These are phyloP conservation scores for Fistulinella cinereoalba DNA, from an alignment of 1,284 basidiomycete genomes.

Conservation along the genomic window DNA sequence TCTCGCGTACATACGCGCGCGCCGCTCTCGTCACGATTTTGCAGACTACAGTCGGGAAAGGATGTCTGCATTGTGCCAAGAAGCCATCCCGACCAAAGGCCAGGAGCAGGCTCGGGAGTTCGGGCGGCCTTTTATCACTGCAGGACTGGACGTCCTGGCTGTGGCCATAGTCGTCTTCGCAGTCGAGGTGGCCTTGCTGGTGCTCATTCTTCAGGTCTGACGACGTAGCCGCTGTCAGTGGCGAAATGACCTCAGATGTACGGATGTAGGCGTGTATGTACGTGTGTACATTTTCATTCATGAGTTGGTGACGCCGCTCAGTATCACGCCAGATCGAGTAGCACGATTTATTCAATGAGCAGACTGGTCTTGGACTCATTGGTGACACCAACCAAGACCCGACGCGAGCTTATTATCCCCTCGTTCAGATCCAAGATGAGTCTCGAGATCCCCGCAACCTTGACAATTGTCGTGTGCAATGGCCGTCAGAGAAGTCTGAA, in stretches of 20 bases:
- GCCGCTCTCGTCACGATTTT: conserved; percentile 70
- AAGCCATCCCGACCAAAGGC: conserved; percentile 46
- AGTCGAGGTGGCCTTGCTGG: conserved; percentile 64
- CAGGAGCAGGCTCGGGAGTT: conserved; percentile 60
- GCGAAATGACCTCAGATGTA: not conserved
- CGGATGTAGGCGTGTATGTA: not conserved
- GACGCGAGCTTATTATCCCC: conserved; percentile 11
- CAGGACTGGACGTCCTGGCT: conserved; percentile 67
- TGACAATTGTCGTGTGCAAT: conserved; percentile 4
- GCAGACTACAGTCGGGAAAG: conserved; percentile 50
- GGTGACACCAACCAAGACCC: conserved; percentile 1
- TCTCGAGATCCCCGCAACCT: conserved; percentile 24
- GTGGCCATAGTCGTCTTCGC: conserved; percentile 60
- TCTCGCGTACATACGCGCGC: conserved; percentile 57
- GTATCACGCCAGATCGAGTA: conserved; percentile 4
- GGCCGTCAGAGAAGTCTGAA: conserved; percentile 7
- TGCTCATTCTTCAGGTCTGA: conserved; percentile 47
- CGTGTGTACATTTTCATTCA: not conserved
- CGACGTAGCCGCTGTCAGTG: conserved; percentile 16
- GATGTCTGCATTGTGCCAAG: conserved; percentile 18
- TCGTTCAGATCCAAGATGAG: conserved; percentile 14
- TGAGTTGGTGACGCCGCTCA: not conserved
- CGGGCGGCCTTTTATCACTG: conserved; percentile 76
- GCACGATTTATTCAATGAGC: not conserved
- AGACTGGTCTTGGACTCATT: not conserved